These are phyloP conservation scores for Naganishia sp. DNA, from an alignment of 1,284 basidiomycete genomes.

Conservation along the genomic window DNA sequence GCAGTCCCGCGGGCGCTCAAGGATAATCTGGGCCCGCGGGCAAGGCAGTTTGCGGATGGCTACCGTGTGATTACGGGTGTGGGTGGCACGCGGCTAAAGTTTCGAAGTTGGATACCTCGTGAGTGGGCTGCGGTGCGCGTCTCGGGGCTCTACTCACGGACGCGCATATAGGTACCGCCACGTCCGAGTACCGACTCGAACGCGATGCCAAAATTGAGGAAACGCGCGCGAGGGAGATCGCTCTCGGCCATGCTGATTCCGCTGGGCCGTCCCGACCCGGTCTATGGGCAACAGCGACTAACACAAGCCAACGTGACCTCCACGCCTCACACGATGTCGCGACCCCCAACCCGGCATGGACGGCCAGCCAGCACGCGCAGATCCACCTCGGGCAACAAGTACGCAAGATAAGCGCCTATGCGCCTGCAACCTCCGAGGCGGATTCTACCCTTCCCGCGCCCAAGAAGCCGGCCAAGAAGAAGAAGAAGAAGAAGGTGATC, in stretches of 20 bases:
- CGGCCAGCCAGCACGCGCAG: constrained; percentile 3
- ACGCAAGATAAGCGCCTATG: constrained; percentile 19
- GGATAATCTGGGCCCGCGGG: constrained; percentile 13
- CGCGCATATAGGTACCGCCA: not conserved
- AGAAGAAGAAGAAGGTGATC: constrained; percentile 29
- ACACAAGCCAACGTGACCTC: constrained; percentile 9
- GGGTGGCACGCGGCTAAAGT: constrained; percentile 5
- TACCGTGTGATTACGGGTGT: constrained; percentile 22
- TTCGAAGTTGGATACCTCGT: constrained; percentile 25
- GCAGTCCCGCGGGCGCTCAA: constrained; percentile 13
- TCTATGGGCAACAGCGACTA: not conserved
- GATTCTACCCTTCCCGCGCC: constrained; percentile 6
- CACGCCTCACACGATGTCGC: not conserved
- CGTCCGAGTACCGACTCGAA: constrained; percentile 16
- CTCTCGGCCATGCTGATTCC: not conserved
- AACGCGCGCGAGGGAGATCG: constrained; percentile 5
- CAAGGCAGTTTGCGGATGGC: constrained; percentile 18
- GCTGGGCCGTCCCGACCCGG: not conserved
- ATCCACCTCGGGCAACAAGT: constrained; percentile 25
- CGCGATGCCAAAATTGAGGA: constrained; percentile 22
- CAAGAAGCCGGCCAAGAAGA: constrained; percentile 19
- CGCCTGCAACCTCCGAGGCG: not conserved
- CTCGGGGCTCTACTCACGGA: not conserved
- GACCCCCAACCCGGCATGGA: constrained; percentile 14
- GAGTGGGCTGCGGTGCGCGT: not conserved